A percentile compares a stretch with the other conserved stretches of the same genome.
Conservation (phyloP, 2,329 filamentous ascomycete species). For the Scytalidium lignicola region DNA sequence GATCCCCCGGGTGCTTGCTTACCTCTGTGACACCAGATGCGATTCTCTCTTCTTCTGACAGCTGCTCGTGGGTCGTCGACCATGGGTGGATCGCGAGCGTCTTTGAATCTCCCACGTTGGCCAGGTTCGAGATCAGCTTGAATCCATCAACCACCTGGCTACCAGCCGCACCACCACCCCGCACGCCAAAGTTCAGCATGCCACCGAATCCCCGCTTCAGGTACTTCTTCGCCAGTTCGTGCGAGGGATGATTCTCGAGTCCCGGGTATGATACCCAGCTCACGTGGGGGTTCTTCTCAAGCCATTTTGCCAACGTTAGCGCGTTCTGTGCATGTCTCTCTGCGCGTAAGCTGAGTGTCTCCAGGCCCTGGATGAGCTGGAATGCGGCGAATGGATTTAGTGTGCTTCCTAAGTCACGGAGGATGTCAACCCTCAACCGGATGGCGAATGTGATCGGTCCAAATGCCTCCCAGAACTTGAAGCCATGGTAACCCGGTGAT, state of each 20-base stretch:
- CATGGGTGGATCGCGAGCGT: conserved; percentile 92
- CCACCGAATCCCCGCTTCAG: conserved; percentile 80
- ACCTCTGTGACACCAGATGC: conserved; percentile 78
- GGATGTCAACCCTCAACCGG: conserved; percentile 80
- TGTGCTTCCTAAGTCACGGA: conserved; percentile 77
- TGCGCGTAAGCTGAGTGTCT: conserved; percentile 81
- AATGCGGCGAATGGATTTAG: conserved; percentile 91
- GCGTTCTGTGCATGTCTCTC: conserved; percentile 87
- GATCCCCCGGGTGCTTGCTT: conserved; percentile 13
- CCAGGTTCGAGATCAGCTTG: conserved; percentile 91
- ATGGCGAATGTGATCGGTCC: conserved; percentile 78
- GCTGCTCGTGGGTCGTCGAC: conserved; percentile 92
- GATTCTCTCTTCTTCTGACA: conserved; percentile 73
- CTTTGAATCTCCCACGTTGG: conserved; percentile 95
- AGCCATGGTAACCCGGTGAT: conserved; percentile 82
- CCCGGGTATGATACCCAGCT: conserved; percentile 94
- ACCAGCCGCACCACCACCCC: conserved; percentile 78
- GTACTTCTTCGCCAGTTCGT: conserved; percentile 81
- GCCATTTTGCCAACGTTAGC: conserved; percentile 71
- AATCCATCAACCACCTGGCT: conserved; percentile 88
- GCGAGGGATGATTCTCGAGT: conserved; percentile 73
- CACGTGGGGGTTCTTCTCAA: conserved; percentile 78
- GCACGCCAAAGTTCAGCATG: conserved; percentile 89
- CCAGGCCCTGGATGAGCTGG: conserved; percentile 81
- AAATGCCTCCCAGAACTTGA: conserved; percentile 93